Percentiles rank a stretch among this genome's conserved stretches.
Evolutionary conservation across 805 yeast species (phyloP).

Genomic region (Kodamaea sagamina): DNA sequence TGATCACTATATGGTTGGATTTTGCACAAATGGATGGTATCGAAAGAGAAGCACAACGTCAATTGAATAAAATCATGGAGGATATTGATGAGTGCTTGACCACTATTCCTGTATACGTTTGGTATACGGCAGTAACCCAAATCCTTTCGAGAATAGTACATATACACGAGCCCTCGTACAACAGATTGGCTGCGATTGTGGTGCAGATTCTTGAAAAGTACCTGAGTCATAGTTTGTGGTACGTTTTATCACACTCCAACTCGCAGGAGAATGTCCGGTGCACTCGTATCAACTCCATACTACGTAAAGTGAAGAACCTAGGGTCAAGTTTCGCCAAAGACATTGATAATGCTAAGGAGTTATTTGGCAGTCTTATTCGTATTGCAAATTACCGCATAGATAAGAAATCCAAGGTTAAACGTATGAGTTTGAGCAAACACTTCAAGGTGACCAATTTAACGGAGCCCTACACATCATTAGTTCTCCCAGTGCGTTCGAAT

Average conservation of each 20-base stretch:
- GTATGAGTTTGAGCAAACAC: slow-evolving; percentile 42
- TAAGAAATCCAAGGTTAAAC: slow-evolving; percentile 34
- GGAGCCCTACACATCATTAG: slow-evolving; percentile 47
- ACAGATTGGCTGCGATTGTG: slow-evolving; percentile 58
- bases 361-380: slow-evolving; percentile 45
- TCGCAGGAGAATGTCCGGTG: slow-evolving; percentile 46
- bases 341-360: slow-evolving; percentile 30
- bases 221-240: slow-evolving; percentile 87
- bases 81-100: slow-evolving; percentile 47
- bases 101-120: slow-evolving; percentile 52
- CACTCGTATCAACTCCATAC: slow-evolving; percentile 28
- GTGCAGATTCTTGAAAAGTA: slow-evolving; percentile 59
- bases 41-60: slow-evolving; percentile 33
- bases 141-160: slow-evolving; percentile 77
- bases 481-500: slow-evolving; percentile 72
- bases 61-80: slow-evolving; percentile 48
- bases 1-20: slow-evolving; percentile 90
- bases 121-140: slow-evolving; percentile 88
- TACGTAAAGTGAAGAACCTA: slow-evolving; percentile 19
- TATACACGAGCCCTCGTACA: slow-evolving; percentile 54
- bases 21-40: slow-evolving; percentile 45
- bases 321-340: slow-evolving; percentile 18
- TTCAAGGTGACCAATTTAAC: slow-evolving; percentile 36
- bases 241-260: slow-evolving; percentile 66
- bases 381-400: slow-evolving; percentile 44